These are phyloP conservation scores for Eruca vesicaria DNA, from an alignment of 441 rosid species.

Conservation along the genomic window DNA sequence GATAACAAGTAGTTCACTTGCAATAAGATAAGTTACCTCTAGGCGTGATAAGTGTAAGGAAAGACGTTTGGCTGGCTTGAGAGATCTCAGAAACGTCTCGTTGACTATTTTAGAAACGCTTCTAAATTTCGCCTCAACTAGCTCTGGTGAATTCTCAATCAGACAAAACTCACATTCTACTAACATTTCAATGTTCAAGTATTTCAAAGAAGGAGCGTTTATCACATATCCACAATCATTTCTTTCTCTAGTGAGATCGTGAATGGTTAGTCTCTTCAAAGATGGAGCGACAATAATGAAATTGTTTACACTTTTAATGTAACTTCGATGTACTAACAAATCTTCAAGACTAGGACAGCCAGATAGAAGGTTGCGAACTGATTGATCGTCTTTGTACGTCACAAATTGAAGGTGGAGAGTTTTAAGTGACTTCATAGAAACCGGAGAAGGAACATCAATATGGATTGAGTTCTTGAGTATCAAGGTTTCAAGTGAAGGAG, in stretches of 20 bases:
- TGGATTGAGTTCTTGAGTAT: neutral
- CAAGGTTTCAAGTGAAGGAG: neutral
- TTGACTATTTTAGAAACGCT: no score
- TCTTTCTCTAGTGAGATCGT: no score
- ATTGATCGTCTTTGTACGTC: neutral
- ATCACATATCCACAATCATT: neutral
- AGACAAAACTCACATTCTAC: neutral
- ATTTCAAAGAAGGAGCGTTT: neutral
- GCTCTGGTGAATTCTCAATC: no score
- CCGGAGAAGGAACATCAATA: neutral
- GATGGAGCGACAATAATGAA: neutral
- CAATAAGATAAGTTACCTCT: no score
- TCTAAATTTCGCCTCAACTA: no score
- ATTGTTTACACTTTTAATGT: no score
- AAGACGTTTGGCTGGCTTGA: no score
- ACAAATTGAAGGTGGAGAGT: neutral
- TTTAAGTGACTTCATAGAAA: neutral
- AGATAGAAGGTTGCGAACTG: neutral
- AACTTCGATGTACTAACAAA: neutral
- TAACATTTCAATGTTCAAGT: neutral
- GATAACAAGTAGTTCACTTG: no score
- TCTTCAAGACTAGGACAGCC: neutral
- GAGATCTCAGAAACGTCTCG: no score
- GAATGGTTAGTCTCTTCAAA: slow-evolving; percentile 13
- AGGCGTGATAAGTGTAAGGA: no score